Base-by-base conservation (phyloP, 1,284 basidiomycete species). In the Cutaneotrichosporon sp. region DNA sequence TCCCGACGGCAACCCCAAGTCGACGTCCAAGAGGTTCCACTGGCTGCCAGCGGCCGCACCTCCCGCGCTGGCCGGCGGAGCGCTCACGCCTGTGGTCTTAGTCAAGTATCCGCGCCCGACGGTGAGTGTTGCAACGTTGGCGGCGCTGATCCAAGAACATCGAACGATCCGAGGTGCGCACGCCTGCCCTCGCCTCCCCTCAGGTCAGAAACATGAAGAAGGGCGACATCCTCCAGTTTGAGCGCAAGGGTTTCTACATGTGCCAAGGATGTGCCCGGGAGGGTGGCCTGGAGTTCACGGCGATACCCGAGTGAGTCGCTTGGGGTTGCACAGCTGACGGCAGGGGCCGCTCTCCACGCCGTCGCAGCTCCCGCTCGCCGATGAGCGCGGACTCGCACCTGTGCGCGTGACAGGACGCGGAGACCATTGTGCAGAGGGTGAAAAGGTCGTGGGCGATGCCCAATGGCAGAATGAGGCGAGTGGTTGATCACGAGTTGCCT, bases 231-330 rank as follows among this genome's bases (percentile, higher is more conserved):
- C 38, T 55, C 25, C 54, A 55, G 42, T 55, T 45, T 13, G 54
- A 55, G 42, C 54, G 54, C 42, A 55, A 55, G 42, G 54, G 54
- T 3, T 55, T 55, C 42, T 55, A 55, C n/a, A 31, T 55, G 27
- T 55, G 24, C 54, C 54, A 55, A 11, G 54, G 54, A 1, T n/a
- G 11, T 24, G 54, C 24, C 16, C 16, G 4, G 1, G 38, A 55
- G 9, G 54, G 54, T n/a, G 25, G 42, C 11, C 38, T 55, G 13
- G 42, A 46, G 25, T 55, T 55, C 20, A 25, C 36, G 16, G 38
- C 25, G 4, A 55, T 55, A 24, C 54, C 54, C 3, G 54, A 45
- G 54, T 55, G 54, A 45, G 54, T 50, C 46, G 24, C 45, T 25
- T 27, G 45, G 16, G 18, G 36, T 42, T 4, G 6, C 45, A 24